Evolutionary conservation across 2,329 filamentous ascomycete genomes (phyloP), one percentile per base, ranked within the genome.

Genomic region (Chalaropsis thielavioides): DNA sequence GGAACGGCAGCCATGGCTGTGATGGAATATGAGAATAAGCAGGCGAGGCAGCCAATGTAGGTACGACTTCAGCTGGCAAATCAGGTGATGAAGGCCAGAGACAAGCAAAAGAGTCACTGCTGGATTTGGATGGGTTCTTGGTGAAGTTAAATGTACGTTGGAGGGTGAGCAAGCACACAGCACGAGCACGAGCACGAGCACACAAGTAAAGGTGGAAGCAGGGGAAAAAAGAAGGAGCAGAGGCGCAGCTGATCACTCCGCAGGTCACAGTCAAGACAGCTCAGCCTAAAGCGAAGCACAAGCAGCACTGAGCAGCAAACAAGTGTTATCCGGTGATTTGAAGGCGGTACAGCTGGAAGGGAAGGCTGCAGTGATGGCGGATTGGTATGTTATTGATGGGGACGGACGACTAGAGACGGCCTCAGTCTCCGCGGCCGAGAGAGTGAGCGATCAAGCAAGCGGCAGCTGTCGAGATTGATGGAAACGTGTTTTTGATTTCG

Each of bases 1-100:
- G 86, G 85, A 46, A 64, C 65, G 35, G 64, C 46, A 40, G 68
- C 62, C 68, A 69, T 69, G 64, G 51, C 49, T 58, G 44, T 67
- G 54, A 41, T 27, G n/a, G 51, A 51, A 38, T 46, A 49, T 41
- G 43, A 41, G 31, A 22, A 11, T 35, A 40, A 24, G 54, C 13
- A 58, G 54, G n/a, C 24, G 19, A 58, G 54, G 27, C 24, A 58
- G 27, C 54, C n/a, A 58, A 58, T 10, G 31, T 58, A 24, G 22
- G 31, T 41, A 61, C 24, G 58, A 40, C 13, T 41, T 58, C n/a
- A 11, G 8, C 27, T 31, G 11, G 51, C 51, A 56, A 56, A 19
- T 15, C 51, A 35, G 31, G 54, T 13, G n/a, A 22, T 51, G 22
- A 22, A 51, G 22, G 22, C 11, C 19, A 11, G 27, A 51, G 31